These are phyloP conservation scores for Hypoxylon fragiforme DNA, from an alignment of 495 filamentous ascomycete species.

Conservation along the genomic window DNA sequence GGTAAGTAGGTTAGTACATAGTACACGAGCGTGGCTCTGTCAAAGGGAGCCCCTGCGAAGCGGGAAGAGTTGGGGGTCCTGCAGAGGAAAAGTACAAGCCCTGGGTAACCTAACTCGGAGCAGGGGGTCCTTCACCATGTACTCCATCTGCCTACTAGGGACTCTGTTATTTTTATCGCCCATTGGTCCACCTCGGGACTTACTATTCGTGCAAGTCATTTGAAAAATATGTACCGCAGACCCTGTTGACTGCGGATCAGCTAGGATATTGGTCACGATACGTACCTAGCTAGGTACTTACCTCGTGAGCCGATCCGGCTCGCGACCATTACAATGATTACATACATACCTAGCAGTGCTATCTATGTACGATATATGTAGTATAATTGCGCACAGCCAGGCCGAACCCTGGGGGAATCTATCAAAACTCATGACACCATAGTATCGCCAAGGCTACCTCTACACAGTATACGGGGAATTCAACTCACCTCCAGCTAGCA, in stretches of 20 bases:
- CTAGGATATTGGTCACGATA: slow-evolving; percentile 25
- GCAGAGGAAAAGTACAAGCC: slow-evolving; percentile 28
- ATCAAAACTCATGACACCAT: too few relatives aligned
- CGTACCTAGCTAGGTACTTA: too few relatives aligned
- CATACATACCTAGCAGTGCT: not conserved
- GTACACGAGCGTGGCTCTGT: slow-evolving; percentile 33
- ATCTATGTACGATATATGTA: too few relatives aligned
- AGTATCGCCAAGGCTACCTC: too few relatives aligned
- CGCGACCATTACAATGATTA: slow-evolving; percentile 1
- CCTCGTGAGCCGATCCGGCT: slow-evolving; percentile 28
- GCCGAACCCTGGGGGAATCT: not conserved
- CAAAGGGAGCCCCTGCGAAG: slow-evolving; percentile 29
- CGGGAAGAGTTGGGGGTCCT: slow-evolving; percentile 33
- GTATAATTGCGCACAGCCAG: slow-evolving; percentile 6
- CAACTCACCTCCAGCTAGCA: too few relatives aligned
- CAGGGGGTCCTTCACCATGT: slow-evolving; percentile 10
- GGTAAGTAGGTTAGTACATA: too few relatives aligned
- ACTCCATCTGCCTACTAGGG: slow-evolving; percentile 1
- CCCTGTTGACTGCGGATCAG: slow-evolving; percentile 26
- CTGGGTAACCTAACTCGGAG: slow-evolving; percentile 20
- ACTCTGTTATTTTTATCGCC: slow-evolving; percentile 32
- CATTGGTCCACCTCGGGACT: slow-evolving; percentile 32
- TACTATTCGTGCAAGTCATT: slow-evolving; percentile 32
- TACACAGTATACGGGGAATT: too few relatives aligned
- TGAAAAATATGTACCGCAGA: slow-evolving; percentile 4